Evolutionary conservation across 441 rosid genomes (phyloP), one percentile per base, ranked within the genome.

Genomic region (Eutrema salsugineum): DNA sequence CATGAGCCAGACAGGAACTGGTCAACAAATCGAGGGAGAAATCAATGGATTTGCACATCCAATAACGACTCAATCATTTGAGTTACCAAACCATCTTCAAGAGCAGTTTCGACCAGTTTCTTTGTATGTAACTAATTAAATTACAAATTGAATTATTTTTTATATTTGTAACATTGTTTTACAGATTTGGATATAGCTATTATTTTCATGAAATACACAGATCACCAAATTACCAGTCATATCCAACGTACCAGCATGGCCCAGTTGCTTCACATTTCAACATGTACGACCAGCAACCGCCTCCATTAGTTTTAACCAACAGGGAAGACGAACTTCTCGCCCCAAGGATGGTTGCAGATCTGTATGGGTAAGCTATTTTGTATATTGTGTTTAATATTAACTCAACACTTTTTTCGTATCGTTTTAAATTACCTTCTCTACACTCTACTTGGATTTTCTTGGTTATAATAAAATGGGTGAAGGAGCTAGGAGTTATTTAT

Each of bases 141-240:
- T 20, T 39, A 60, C 2, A 48, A 17, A 63, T 5, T 5, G 43
- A 3, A 44, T 10, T 17, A 6, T 30, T 47, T 27, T 19, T 1
- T 11, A 11, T 5, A 8, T 11, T 28, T 47, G 8, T 33, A 43
- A 22, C 8, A 56, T 5, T 54, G 7, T 48, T 65, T 9, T 28
- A 9, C 3, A 11, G 3, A 3, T 48, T 38, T 33, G 24, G 54
- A 24, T 22, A 15, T 15, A 2, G 0, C 5, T 56, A 4, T 47
- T 38, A 9, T 38, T 11, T 66, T 73, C 11, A 40, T 66, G 72
- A 56, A 48, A n/a, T 32, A 49, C 30, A 73, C 38, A 73, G 72
- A 49, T 44, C 67, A 48, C 32, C 40, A 8, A 59, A 17, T 59
- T 39, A 57, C 11, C 7, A 12, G 14, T 36, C 65, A 17, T 27